Evolutionary conservation across 352 stramenopile genomes (phyloP).

Genomic region (Thalassiosira pacifica): DNA sequence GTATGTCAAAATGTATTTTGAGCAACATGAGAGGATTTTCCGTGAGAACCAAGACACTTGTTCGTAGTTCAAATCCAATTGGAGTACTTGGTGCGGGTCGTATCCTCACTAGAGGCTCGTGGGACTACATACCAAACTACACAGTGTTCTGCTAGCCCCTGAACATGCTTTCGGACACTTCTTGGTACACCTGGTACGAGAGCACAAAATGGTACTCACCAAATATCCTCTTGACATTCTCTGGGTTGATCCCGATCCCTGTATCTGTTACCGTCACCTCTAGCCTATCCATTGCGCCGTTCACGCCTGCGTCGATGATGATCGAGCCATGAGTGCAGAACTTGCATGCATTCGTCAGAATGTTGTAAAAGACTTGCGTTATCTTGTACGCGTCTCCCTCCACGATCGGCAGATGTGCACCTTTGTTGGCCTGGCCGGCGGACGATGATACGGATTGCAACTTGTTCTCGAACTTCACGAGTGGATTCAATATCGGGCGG

Average conservation of each 20-base stretch:
- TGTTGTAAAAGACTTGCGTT: constrained; percentile 22
- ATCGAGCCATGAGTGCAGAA: constrained; percentile 6
- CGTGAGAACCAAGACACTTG: no score
- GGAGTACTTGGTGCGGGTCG: no score
- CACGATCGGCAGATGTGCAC: background rate
- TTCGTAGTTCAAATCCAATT: no score
- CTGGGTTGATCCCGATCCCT: background rate
- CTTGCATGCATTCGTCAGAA: constrained; percentile 20
- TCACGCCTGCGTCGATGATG: background rate
- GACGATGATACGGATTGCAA: no score
- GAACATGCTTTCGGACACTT: no score
- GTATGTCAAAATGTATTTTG: no score
- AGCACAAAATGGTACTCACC: constrained; percentile 3
- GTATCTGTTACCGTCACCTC: constrained; percentile 11
- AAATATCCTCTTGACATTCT: constrained; percentile 18
- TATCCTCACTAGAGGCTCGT: no score
- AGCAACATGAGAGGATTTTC: no score
- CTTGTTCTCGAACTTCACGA: constrained; percentile 14
- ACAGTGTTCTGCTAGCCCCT: no score
- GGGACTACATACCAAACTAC: no score
- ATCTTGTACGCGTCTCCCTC: constrained; percentile 19
- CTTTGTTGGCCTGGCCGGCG: no score
- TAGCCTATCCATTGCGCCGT: background rate
- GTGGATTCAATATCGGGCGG: background rate
- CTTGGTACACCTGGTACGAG: no score